phyloP scores from a whole-genome alignment of 139 green algal genomes.

The Chlamydomonas sp. region DNA sequence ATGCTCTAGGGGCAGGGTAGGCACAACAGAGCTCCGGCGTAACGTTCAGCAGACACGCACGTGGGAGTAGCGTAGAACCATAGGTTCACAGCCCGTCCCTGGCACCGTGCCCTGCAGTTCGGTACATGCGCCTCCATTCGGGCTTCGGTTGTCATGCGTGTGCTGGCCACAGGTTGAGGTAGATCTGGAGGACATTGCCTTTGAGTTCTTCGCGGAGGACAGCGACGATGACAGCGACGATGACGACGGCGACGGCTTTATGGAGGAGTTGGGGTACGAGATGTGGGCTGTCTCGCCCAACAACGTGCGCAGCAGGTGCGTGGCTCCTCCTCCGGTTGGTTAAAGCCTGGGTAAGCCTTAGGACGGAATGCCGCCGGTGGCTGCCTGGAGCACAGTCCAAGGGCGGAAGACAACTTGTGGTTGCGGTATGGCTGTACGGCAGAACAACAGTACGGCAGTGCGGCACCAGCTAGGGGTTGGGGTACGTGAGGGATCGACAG shows the following conservation, averaged over 20 bases:
- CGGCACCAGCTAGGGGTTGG: no score
- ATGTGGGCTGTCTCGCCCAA: background rate
- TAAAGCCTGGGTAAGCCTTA: background rate
- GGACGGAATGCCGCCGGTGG: background rate
- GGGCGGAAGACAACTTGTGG: no score
- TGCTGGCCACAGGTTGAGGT: background rate
- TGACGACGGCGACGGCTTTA: background rate
- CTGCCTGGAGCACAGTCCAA: background rate
- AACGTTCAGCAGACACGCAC: no score
- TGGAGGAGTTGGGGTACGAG: slow-evolving; percentile 16
- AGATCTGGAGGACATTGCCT: background rate
- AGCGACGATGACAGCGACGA: slow-evolving; percentile 1
- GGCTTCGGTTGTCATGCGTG: background rate
- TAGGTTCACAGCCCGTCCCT: no score
- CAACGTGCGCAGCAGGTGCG: slow-evolving; percentile 11
- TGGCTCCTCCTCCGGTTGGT: background rate
- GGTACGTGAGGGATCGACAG: no score
- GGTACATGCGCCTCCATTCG: no score
- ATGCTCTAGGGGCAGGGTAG: no score
- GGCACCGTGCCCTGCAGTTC: no score
- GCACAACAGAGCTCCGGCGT: no score
- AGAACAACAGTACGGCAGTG: no score
- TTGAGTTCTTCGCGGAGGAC: background rate
- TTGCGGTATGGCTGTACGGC: no score
- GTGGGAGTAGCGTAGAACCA: no score